Evolutionary conservation across 805 yeast genomes (phyloP).

Genomic region (Cyberlindnera meyerae): DNA sequence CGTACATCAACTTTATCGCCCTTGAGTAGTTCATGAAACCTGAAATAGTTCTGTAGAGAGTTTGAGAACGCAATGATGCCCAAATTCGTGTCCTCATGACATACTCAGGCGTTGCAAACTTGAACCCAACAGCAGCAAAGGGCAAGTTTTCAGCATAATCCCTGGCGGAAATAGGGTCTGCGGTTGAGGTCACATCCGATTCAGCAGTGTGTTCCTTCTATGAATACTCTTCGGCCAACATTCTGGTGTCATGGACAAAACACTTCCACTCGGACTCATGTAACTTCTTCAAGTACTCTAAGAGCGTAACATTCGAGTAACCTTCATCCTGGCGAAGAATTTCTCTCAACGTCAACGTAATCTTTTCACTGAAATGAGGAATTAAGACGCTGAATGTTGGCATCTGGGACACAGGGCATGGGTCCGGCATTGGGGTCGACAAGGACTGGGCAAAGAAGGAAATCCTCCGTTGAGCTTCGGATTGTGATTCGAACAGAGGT

Average conservation of each 20-base stretch:
- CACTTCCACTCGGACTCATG: slow-evolving; percentile 66
- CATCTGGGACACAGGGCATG: slow-evolving; percentile 60
- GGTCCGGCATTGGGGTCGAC: slow-evolving; percentile 79
- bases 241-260: slow-evolving; percentile 62
- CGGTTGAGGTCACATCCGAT: slow-evolving; percentile 16
- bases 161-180: slow-evolving; percentile 7
- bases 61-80: slow-evolving; percentile 73
- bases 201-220: slow-evolving; percentile 5
- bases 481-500: slow-evolving; percentile 51
- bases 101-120: slow-evolving; percentile 52
- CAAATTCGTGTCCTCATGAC: slow-evolving; percentile 64
- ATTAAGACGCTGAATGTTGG: slow-evolving; percentile 79
- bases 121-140: slow-evolving; percentile 59
- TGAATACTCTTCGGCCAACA: slow-evolving; percentile 46
- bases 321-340: slow-evolving; percentile 69
- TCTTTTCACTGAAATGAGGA: slow-evolving; percentile 85
- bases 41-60: slow-evolving; percentile 65
- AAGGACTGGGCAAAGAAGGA: slow-evolving; percentile 88
- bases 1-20: slow-evolving; percentile 61
- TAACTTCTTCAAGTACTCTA: slow-evolving; percentile 65
- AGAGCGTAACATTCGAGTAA: slow-evolving; percentile 53
- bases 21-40: slow-evolving; percentile 70
- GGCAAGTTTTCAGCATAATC: slow-evolving; percentile 47
- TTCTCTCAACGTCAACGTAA: slow-evolving; percentile 69
- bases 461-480: slow-evolving; percentile 79